Conservation (phyloP, 2,329 filamentous ascomycete genomes). For the Monilinia fructigena region DNA sequence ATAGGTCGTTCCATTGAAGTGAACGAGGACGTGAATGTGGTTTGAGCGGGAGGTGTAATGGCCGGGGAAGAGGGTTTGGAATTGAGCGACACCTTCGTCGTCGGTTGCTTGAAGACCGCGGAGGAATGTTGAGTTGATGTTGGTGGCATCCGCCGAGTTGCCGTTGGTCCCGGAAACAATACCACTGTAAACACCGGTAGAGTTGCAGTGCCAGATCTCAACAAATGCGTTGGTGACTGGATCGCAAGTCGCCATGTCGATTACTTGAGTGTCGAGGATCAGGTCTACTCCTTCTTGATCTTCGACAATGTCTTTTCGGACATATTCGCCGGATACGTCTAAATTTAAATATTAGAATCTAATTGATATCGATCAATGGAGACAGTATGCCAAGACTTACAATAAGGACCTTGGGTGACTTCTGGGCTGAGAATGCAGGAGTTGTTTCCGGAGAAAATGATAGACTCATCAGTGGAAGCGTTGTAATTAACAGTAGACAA, state of each 20-base stretch:
- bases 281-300: conserved; percentile 43
- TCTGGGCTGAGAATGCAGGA: conserved; percentile 54
- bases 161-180: conserved; percentile 46
- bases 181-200: conserved; percentile 44
- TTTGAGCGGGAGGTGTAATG: conserved; percentile 10
- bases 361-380: neutral
- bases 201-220: conserved; percentile 46
- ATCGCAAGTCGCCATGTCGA: conserved; percentile 45
- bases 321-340: conserved; percentile 44
- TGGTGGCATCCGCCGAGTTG: conserved; percentile 40
- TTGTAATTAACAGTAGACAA: conserved; percentile 37
- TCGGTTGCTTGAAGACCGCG: conserved; percentile 46
- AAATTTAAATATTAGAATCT: neutral
- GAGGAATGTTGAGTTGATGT: conserved; percentile 45
- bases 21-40: conserved; percentile 36
- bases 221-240: conserved; percentile 42
- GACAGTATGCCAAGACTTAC: conserved; percentile 28
- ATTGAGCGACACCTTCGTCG: conserved; percentile 45
- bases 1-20: conserved; percentile 44
- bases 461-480: conserved; percentile 39
- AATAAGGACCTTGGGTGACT: conserved; percentile 55
- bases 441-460: conserved; percentile 46
- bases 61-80: conserved; percentile 28
- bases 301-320: conserved; percentile 38
- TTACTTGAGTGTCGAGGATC: conserved; percentile 44